These are phyloP conservation scores for Tricholoma hemisulphureum DNA, from an alignment of 768 basidiomycete genomes.

Conservation along the genomic window DNA sequence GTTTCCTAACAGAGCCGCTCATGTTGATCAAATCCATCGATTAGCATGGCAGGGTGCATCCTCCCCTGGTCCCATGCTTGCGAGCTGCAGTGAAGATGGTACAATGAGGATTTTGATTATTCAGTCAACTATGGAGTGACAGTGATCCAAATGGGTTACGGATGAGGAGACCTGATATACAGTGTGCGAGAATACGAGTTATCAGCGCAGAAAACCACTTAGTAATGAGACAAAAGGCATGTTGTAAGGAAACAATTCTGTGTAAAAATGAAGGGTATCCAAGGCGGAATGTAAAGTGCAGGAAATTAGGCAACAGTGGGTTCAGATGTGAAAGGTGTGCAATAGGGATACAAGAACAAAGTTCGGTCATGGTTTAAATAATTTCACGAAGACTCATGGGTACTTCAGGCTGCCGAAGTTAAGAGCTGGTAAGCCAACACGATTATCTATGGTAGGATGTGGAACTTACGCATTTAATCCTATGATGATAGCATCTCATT, in stretches of 20 bases:
- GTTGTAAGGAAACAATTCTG: conserved; percentile 61
- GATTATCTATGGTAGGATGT: background rate
- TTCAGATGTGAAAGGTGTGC: conserved; percentile 41
- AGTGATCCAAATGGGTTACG: conserved; percentile 41
- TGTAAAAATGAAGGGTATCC: conserved; percentile 61
- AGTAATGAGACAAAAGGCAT: conserved; percentile 30
- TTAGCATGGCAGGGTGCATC: conserved; percentile 71
- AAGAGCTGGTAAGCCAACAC: conserved; percentile 17
- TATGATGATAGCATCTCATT: conserved; percentile 26
- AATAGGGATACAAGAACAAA: conserved; percentile 82
- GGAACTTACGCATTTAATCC: conserved; percentile 84
- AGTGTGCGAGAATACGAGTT: conserved; percentile 59
- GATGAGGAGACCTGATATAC: conserved; percentile 60
- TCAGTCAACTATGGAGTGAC: conserved; percentile 50
- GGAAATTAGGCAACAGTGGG: conserved; percentile 35
- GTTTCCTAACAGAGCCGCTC: conserved; percentile 52
- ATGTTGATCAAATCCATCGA: conserved; percentile 76
- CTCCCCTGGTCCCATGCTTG: conserved; percentile 49
- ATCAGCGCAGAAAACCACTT: conserved; percentile 9
- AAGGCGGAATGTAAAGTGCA: conserved; percentile 57
- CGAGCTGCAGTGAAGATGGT: conserved; percentile 91
- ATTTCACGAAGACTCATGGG: conserved; percentile 88
- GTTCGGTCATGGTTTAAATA: conserved; percentile 57
- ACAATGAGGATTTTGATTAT: conserved; percentile 76
- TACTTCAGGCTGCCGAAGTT: conserved; percentile 72